These are phyloP conservation scores for Heliamphora pulchella DNA, from an alignment of 179 eudicot genomes.

Conservation along the genomic window DNA sequence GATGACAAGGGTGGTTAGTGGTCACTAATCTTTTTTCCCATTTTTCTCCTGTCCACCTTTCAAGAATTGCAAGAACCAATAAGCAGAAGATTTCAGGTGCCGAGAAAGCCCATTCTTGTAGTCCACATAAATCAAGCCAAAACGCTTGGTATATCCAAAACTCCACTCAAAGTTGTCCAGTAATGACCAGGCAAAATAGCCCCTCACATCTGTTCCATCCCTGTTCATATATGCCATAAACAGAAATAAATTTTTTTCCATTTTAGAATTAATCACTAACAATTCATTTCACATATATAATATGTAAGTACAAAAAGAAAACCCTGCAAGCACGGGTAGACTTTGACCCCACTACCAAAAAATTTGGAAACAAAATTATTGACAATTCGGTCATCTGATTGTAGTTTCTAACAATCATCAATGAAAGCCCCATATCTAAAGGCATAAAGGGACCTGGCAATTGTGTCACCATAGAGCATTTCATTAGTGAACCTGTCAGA, in stretches of 20 bases:
- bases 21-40: slow-evolving; percentile 48
- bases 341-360: background rate
- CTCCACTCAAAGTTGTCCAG: slow-evolving; percentile 73
- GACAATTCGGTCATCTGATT: background rate
- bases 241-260: background rate
- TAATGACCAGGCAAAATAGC: slow-evolving; percentile 79
- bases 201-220: slow-evolving; percentile 63
- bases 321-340: background rate
- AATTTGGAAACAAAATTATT: background rate
- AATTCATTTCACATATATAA: background rate
- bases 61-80: slow-evolving; percentile 64
- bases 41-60: slow-evolving; percentile 42
- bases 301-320: background rate
- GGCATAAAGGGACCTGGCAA: background rate
- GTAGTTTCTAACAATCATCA: background rate
- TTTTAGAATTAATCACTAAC: background rate
- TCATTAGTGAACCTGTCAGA: background rate
- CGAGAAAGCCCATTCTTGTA: slow-evolving; percentile 66
- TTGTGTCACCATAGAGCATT: background rate
- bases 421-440: background rate
- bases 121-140: slow-evolving; percentile 63
- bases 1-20: background rate
- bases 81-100: slow-evolving; percentile 74
- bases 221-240: slow-evolving; percentile 26
- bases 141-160: slow-evolving; percentile 62